phyloP scores from a whole-genome alignment of 306 rosid species.

The Fragaria nilgerrensis region DNA sequence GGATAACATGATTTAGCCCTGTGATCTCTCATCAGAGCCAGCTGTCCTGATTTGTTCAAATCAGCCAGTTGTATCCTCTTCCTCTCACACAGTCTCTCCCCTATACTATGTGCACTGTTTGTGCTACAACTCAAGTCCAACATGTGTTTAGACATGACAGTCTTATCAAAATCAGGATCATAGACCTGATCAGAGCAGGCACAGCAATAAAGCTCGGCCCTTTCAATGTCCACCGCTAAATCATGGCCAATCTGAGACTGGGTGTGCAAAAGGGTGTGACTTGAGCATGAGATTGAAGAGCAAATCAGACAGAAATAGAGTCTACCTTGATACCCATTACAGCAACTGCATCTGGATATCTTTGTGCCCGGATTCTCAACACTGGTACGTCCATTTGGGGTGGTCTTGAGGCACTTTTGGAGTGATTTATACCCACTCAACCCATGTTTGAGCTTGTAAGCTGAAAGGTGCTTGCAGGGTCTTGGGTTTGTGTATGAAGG shows the following conservation, averaged over 20 bases:
- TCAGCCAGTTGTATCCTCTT: constrained; percentile 46
- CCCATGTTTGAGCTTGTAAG: constrained; percentile 75
- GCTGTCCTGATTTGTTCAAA: constrained; percentile 39
- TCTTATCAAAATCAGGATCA: constrained; percentile 82
- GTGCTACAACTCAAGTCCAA: constrained; percentile 25
- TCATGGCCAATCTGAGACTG: constrained; percentile 51
- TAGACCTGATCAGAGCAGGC: constrained; percentile 79
- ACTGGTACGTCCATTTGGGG: constrained; percentile 63
- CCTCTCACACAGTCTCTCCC: constrained; percentile 77
- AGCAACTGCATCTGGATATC: constrained; percentile 67
- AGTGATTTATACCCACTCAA: constrained; percentile 64
- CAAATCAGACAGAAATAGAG: constrained; percentile 70
- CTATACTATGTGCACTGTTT: constrained; percentile 52
- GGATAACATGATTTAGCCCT: constrained; percentile 81
- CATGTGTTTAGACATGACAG: constrained; percentile 69
- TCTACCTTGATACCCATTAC: constrained; percentile 66
- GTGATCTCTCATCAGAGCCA: constrained; percentile 41
- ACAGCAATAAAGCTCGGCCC: constrained; percentile 85
- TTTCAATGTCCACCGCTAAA: constrained; percentile 68
- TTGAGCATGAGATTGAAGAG: constrained; percentile 61
- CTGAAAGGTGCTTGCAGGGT: constrained; percentile 74
- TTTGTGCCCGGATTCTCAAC: constrained; percentile 44
- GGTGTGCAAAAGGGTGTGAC: constrained; percentile 56
- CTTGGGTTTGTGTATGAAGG: constrained; percentile 64
- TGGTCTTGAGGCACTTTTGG: constrained; percentile 52